A percentile compares a stretch with the other conserved stretches of the same genome.
These are phyloP conservation scores for Lineolata rhizophorae DNA, from an alignment of 495 filamentous ascomycete species.

Conservation along the genomic window DNA sequence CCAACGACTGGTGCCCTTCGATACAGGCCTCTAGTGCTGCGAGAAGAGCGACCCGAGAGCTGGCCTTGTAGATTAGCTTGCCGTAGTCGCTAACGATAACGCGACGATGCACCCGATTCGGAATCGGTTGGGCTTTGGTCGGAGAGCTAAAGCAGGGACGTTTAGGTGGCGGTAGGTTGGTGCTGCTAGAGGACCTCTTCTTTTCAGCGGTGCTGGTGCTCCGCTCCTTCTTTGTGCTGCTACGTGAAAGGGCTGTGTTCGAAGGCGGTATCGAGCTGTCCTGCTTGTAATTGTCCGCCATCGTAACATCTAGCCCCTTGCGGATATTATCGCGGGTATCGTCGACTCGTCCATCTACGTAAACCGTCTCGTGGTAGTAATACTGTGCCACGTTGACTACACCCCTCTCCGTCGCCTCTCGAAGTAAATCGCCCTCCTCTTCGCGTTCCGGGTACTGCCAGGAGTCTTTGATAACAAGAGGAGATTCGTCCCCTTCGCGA, in stretches of 20 bases:
- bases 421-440: constrained; percentile 23
- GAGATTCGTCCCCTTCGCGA: too few species aligned
- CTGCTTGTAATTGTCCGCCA: constrained; percentile 15
- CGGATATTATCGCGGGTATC: constrained; percentile 18
- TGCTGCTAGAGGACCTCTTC: constrained; percentile 19
- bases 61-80: constrained; percentile 20
- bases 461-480: constrained; percentile 27
- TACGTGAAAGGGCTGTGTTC: too few species aligned
- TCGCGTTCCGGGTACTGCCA: constrained; percentile 25
- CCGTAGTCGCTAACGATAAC: constrained; percentile 22
- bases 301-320: constrained; percentile 17
- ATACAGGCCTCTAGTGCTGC: constrained; percentile 17
- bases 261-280: constrained; percentile 11
- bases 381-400: constrained; percentile 22
- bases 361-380: constrained; percentile 25
- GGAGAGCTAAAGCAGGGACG: constrained; percentile 18
- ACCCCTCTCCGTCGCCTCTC: constrained; percentile 17
- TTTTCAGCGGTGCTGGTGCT: constrained; percentile 9
- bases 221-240: constrained; percentile 10
- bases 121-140: constrained; percentile 7
- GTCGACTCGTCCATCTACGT: constrained; percentile 15
- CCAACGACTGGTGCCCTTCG: constrained; percentile 14
- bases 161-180: constrained; percentile 17
- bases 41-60: constrained; percentile 17
- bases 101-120: constrained; percentile 22